Base-by-base conservation (phyloP, 805 yeast genomes). In the Monosporozyma yasuniensis region DNA sequence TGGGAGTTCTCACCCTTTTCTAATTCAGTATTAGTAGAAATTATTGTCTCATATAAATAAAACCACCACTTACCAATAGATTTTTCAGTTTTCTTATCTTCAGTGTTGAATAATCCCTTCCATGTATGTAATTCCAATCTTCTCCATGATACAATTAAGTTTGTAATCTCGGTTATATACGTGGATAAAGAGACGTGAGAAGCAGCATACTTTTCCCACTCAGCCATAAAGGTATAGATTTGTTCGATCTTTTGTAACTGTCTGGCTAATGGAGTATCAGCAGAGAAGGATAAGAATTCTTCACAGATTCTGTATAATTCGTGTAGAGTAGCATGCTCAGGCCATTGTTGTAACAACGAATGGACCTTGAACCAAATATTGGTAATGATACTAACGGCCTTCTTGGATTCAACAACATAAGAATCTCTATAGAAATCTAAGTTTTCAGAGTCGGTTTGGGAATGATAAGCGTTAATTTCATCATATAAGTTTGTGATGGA, bases 131-230 rank as follows among this genome's bases (percentile, higher is more conserved):
- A 74, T 64, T 93, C 99, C 38, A 90, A 65, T 58, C 79, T 79
- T 72, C 99, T 80, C 99, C 99, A 93, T 0, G 85, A 74, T 3
- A 93, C 90, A 55, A 93, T 85, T 52, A 90, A 68, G 0, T 67
- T 60, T 0, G 95, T 81, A 28, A 87, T 66, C 12, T 75, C 72
- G 39, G 79, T 82, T 53, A 82, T 75, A 47, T 78, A 76, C 0
- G 58, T 59, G 38, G 70, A 70, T 47, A 93, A 68, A 1, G 95
- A 77, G 0, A 85, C 90, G 47, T 85, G 83, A 10, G 80, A 74
- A 27, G 89, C 80, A 1, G 97, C 96, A 66, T 86, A 89, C 55
- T 87, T 84, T 64, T 93, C 93, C 97, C 99, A 93, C 63, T 93
- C 98, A 23, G 83, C 75, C 53, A 90, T 74, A 60, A 78, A 82